Percentiles rank a stretch among this genome's conserved stretches.
Conservation (phyloP, 257 asterid genomes). For the Solanum microdontum region DNA sequence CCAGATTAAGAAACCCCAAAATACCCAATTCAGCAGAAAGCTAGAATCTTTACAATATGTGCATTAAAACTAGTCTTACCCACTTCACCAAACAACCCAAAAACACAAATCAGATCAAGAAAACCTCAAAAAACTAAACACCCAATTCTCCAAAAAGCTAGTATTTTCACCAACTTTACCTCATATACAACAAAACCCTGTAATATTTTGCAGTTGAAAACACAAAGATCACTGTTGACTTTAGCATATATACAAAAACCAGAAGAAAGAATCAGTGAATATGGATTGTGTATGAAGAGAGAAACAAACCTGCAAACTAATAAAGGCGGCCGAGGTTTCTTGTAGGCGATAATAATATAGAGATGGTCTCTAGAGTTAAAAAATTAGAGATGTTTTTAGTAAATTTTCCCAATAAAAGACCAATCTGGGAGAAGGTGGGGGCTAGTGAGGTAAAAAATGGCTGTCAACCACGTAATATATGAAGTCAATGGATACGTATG, state of each 20-base stretch:
- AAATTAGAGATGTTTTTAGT: not conserved
- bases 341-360: not conserved
- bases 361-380: not conserved
- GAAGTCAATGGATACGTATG: not conserved
- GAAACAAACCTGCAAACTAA: constrained; percentile 12
- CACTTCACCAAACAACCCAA: not conserved
- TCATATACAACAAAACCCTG: not conserved
- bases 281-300: not conserved
- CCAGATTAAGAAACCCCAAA: constrained; percentile 1
- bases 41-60: not conserved
- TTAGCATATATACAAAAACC: not conserved
- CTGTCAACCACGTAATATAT: not conserved
- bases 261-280: not conserved
- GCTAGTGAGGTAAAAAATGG: not conserved
- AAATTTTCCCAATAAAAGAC: not conserved
- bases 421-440: not conserved
- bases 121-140: not conserved
- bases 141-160: not conserved
- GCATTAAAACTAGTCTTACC: not conserved
- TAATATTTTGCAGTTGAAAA: not conserved
- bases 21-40: not conserved
- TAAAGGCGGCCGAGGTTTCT: constrained; percentile 17
- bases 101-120: not conserved
- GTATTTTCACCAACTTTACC: not conserved
- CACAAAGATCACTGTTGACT: not conserved